Evolutionary conservation across 2,329 filamentous ascomycete species (phyloP), one percentile per base, ranked within the genome.

Genomic region (Penicillium rolfsii): DNA sequence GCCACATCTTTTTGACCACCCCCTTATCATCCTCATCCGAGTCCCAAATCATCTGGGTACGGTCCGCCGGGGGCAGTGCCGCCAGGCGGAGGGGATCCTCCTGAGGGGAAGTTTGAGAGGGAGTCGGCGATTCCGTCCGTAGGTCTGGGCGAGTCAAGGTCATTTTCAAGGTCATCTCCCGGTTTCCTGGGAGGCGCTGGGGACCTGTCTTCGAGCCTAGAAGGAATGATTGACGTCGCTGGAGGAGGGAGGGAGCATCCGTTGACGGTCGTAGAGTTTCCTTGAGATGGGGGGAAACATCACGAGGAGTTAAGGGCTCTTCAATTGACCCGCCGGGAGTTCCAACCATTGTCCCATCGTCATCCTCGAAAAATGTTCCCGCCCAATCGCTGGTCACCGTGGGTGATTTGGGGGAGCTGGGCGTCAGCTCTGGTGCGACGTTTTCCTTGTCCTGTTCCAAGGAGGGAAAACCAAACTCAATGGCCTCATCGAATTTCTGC

Each of bases 121-220:
- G 53, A 3, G 67, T 65, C 9, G 69, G 64, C n/a, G 72, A 73
- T 14, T 70, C 63, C 16, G 71, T 73, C 36, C 93, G 88, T 52
- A 98, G 83, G 73, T 98, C 94, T 0, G 93, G 91, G 50, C 93
- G 84, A 3, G 95, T 98, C 57, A 98, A 84, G 0, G 94, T 98
- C 93, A 98, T 96, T 52, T 93, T 91, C 52, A 98, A 79, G 2
- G 95, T 98, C 93, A 97, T 97, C 76, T 98, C 93, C 36, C 93
- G 85, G 58, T 86, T 89, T 36, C 84, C 83, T 0, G 83, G 79
- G 2, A 85, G 78, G 5, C 81, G 82, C 52, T 86, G 84, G 11
- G 80, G 76, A 67, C 84, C 79, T 30, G 72, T 63, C 53, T 81
- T 76, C 8, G 73, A 59, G 36, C 61, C 54, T 7, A 63, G 71